Percentiles rank a stretch among this genome's conserved stretches.
phyloP scores from a whole-genome alignment of 73 alveolate species.

The Paramecium biaurelia region DNA sequence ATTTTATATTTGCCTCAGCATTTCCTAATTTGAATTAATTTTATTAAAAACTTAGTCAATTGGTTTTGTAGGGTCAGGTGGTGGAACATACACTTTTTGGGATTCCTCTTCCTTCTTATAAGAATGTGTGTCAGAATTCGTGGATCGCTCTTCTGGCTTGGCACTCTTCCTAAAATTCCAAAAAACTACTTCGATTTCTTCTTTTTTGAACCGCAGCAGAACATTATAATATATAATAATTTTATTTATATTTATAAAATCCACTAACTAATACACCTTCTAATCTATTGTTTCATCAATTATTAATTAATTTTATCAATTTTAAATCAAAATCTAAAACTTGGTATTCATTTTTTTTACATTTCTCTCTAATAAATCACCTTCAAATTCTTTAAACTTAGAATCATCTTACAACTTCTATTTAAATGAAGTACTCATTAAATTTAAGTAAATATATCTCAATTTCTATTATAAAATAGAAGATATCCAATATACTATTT shows the following conservation, averaged over 20 bases:
- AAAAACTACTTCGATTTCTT: conserved; percentile 32
- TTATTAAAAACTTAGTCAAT: not conserved
- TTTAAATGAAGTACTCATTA: not conserved
- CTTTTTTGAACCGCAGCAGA: conserved; percentile 31
- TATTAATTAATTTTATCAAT: not conserved
- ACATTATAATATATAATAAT: not conserved
- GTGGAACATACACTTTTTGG: not conserved
- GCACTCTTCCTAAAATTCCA: conserved; percentile 40
- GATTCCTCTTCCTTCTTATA: not conserved
- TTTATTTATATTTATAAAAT: not conserved
- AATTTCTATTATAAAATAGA: not conserved
- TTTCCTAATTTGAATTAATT: conserved; percentile 25
- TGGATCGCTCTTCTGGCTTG: conserved; percentile 29
- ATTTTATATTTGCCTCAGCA: not conserved
- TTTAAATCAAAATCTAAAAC: not conserved
- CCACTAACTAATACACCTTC: not conserved
- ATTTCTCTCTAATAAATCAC: not conserved
- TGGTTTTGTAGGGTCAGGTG: not conserved
- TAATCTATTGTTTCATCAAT: not conserved
- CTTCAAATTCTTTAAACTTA: not conserved
- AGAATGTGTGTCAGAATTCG: not conserved
- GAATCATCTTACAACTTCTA: not conserved
- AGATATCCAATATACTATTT: not conserved
- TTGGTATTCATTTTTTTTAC: not conserved
- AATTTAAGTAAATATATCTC: not conserved